Conservation (phyloP, 1,284 basidiomycete species). For the Pisolithus thermaeus region DNA sequence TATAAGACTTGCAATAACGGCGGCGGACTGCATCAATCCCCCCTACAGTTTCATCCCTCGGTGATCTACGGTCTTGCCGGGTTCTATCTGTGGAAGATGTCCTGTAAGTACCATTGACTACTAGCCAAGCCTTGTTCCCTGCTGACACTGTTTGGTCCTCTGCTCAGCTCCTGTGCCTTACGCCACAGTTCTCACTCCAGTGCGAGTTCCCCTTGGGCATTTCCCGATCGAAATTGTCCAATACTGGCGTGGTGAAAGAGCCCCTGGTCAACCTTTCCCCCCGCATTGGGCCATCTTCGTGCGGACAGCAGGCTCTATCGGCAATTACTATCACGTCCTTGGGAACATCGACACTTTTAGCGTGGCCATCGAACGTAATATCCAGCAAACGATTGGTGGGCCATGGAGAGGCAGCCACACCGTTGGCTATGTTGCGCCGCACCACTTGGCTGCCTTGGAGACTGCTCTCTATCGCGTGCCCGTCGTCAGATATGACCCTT, state of each 20-base stretch:
- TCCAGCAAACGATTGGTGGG: background rate
- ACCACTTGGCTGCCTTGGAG: conserved; percentile 16
- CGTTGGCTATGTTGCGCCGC: conserved; percentile 17
- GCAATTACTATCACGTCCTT: conserved; percentile 23
- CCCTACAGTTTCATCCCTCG: background rate
- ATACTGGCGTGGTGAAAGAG: conserved; percentile 21
- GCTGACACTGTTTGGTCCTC: background rate
- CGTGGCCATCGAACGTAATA: conserved; percentile 2
- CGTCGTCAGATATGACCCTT: conserved; percentile 11
- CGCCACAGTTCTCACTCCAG: conserved; percentile 6
- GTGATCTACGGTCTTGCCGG: background rate
- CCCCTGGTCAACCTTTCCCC: conserved; percentile 6
- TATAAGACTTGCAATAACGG: background rate
- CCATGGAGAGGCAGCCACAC: conserved; percentile 15
- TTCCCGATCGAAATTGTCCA: conserved; percentile 25
- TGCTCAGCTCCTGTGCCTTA: conserved; percentile 2
- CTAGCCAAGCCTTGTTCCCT: no score
- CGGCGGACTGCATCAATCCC: background rate
- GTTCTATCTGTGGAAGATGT: background rate
- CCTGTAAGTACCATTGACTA: background rate
- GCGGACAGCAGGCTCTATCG: conserved; percentile 14
- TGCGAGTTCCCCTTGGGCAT: conserved; percentile 16
- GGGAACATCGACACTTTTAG: conserved; percentile 22
- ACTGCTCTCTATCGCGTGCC: conserved; percentile 6
- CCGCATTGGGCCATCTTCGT: conserved; percentile 28